phyloP scores from a whole-genome alignment of 2,329 filamentous ascomycete species.

The Ceratocystis colombiana region DNA sequence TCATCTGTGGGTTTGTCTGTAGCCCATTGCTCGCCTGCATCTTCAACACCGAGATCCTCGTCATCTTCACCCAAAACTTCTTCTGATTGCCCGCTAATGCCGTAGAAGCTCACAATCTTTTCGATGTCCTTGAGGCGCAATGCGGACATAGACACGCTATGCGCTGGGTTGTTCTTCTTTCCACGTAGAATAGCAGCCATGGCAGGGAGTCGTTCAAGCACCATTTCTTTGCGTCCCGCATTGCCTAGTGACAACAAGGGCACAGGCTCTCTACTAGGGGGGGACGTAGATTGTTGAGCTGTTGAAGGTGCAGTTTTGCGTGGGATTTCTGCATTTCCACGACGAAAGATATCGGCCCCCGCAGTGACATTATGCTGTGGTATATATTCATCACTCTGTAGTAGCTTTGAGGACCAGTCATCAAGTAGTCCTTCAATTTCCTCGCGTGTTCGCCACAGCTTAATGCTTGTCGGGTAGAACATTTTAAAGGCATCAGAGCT shows the following conservation, averaged over 20 bases:
- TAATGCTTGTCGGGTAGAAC: conserved; percentile 80
- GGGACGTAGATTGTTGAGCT: not conserved
- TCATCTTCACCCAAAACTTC: conserved; percentile 31
- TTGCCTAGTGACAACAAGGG: conserved; percentile 51
- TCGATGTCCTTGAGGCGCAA: conserved; percentile 50
- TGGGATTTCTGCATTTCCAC: conserved; percentile 32
- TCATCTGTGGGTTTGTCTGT: conserved; percentile 52
- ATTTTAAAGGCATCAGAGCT: conserved; percentile 63
- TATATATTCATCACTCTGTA: conserved; percentile 43
- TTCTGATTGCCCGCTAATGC: conserved; percentile 37
- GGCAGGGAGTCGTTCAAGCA: conserved; percentile 82
- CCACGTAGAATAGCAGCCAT: conserved; percentile 55
- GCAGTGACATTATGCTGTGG: conserved; percentile 35
- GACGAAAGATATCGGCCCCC: conserved; percentile 42
- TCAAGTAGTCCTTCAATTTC: conserved; percentile 68
- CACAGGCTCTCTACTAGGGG: conserved; percentile 28
- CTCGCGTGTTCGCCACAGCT: conserved; percentile 73
- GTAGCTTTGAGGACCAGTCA: conserved; percentile 52
- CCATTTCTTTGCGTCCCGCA: conserved; percentile 59
- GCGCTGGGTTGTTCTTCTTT: conserved; percentile 31
- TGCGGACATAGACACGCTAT: conserved; percentile 19
- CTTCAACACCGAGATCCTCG: conserved; percentile 33
- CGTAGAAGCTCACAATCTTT: conserved; percentile 57
- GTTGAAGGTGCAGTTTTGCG: conserved; percentile 27
- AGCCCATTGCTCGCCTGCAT: conserved; percentile 40